Percentiles rank a stretch among this genome's conserved stretches.
phyloP scores from a whole-genome alignment of 139 green algal genomes.

The Chlamydomonas incerta region DNA sequence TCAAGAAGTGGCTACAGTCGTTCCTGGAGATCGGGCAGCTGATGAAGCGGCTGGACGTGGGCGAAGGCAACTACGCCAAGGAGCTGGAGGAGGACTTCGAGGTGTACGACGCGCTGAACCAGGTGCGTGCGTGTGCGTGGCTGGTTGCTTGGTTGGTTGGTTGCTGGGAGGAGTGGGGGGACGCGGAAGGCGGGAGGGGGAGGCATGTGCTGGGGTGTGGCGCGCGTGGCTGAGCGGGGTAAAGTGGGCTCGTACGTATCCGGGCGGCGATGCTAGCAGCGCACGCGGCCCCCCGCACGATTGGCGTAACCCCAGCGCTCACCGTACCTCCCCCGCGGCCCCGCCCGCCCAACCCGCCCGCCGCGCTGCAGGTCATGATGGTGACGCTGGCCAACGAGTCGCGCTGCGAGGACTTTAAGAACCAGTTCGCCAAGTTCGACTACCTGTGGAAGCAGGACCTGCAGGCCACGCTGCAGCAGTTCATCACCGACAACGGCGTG shows the following conservation, averaged over 20 bases:
- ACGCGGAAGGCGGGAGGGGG: no score
- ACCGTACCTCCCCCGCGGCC: no score
- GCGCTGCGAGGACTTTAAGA: constrained; percentile 82
- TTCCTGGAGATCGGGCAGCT: constrained; percentile 81
- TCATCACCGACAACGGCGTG: constrained; percentile 24
- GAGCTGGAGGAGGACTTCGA: constrained; percentile 92
- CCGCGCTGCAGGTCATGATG: constrained; percentile 55
- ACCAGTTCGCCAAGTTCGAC: constrained; percentile 77
- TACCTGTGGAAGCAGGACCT: constrained; percentile 90
- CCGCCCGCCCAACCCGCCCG: no score
- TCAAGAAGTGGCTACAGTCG: constrained; percentile 82
- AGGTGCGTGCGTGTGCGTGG: constrained; percentile 17
- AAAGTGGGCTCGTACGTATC: no score
- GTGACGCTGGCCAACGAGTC: constrained; percentile 78
- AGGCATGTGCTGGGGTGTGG: no score
- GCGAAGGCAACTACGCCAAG: constrained; percentile 88
- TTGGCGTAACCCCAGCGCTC: no score
- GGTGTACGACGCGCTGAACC: constrained; percentile 77
- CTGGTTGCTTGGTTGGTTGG: no score
- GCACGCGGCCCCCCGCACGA: no score
- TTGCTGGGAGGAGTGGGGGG: no score
- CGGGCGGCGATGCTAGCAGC: no score
- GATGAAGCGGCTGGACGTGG: constrained; percentile 88
- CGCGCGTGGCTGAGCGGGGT: no score
- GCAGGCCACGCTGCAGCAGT: constrained; percentile 58